Conservation (phyloP, 2,329 filamentous ascomycete species). For the Aspergillus texensis region DNA sequence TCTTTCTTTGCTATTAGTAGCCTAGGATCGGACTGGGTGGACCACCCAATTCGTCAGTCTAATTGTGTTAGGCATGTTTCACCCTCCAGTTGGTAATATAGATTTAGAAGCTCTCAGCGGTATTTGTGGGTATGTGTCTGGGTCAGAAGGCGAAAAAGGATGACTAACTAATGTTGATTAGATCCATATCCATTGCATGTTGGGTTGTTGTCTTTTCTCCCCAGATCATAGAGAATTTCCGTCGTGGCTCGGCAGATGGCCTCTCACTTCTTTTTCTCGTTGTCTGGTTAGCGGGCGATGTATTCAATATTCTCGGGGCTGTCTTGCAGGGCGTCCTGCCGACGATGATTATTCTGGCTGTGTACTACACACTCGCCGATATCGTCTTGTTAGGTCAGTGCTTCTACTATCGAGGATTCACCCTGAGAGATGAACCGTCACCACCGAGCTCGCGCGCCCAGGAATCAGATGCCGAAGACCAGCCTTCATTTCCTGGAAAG, state of each 20-base stretch:
- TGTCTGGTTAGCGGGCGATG: slow-evolving; percentile 89
- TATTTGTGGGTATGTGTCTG: slow-evolving; percentile 71
- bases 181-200: slow-evolving; percentile 93
- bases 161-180: slow-evolving; percentile 34
- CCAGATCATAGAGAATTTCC: slow-evolving; percentile 95
- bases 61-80: slow-evolving; percentile 35
- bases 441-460: slow-evolving; percentile 16
- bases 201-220: slow-evolving; percentile 98
- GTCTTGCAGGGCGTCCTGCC: slow-evolving; percentile 88
- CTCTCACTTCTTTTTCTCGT: slow-evolving; percentile 90
- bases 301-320: slow-evolving; percentile 95
- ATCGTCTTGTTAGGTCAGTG: slow-evolving; percentile 85
- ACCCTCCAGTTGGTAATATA: slow-evolving; percentile 58
- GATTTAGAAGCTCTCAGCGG: slow-evolving; percentile 90
- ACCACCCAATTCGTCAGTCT: slow-evolving; percentile 9
- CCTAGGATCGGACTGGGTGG: slow-evolving; percentile 2
- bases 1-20: background rate
- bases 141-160: slow-evolving; percentile 3
- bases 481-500: slow-evolving; percentile 16
- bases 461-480: slow-evolving; percentile 20
- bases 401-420: slow-evolving; percentile 92
- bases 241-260: slow-evolving; percentile 79
- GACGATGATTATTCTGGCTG: slow-evolving; percentile 92
- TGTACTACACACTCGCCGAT: slow-evolving; percentile 92
- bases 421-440: slow-evolving; percentile 36